Percentiles rank a stretch among this genome's conserved stretches.
These are phyloP conservation scores for Pochonia chlamydosporia DNA, from an alignment of 2,329 filamentous ascomycete species.

Conservation along the genomic window DNA sequence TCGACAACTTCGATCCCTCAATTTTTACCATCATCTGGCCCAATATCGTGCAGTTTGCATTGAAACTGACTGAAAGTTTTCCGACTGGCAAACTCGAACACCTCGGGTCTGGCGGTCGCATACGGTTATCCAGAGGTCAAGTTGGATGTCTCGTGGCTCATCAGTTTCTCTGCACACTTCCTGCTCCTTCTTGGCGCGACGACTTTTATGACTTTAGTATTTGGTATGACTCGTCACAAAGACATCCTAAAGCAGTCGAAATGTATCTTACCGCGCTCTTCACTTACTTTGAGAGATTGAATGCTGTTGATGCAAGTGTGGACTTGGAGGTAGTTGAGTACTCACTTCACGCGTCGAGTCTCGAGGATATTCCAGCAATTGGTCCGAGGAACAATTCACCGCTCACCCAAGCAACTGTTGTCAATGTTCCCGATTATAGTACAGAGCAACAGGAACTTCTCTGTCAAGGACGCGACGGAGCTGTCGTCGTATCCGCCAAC, in stretches of 20 bases:
- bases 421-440: conserved; percentile 17
- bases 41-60: conserved; percentile 16
- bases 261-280: conserved; percentile 26
- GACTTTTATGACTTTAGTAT: conserved; percentile 26
- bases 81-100: conserved; percentile 11
- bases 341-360: conserved; percentile 11
- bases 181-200: conserved; percentile 14
- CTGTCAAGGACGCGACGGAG: conserved; percentile 18
- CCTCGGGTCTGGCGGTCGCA: conserved; percentile 8
- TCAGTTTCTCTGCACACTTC: conserved; percentile 24
- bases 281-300: conserved; percentile 18
- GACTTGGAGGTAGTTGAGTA: conserved; percentile 16
- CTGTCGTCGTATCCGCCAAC: conserved; percentile 27
- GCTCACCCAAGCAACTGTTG: conserved; percentile 11
- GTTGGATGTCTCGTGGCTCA: conserved; percentile 24
- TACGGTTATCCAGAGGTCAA: conserved; percentile 18
- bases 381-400: neutral
- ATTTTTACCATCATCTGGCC: conserved; percentile 17
- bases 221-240: conserved; percentile 26
- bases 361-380: neutral
- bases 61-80: conserved; percentile 16
- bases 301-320: neutral
- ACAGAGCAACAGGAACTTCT: conserved; percentile 17
- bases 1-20: neutral
- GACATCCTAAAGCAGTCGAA: conserved; percentile 20